phyloP scores from a whole-genome alignment of 2,329 filamentous ascomycete genomes.

The Mycosphaerella arachidis region DNA sequence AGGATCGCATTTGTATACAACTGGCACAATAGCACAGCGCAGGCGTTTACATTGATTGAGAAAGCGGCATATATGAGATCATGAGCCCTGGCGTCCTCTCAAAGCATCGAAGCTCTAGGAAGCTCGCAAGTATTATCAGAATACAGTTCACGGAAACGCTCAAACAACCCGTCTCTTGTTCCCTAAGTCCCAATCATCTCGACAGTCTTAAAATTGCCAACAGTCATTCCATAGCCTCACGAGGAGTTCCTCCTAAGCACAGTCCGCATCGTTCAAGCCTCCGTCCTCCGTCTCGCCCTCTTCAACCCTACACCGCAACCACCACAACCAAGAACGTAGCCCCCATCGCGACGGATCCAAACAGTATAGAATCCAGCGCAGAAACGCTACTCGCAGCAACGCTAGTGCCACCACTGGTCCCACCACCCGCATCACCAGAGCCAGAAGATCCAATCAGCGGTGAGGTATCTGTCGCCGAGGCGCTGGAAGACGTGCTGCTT shows the following conservation, averaged over 20 bases:
- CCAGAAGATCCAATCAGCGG: not conserved
- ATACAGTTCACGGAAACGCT: not conserved
- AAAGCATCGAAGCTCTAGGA: not conserved
- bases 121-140: not conserved
- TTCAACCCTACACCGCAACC: not conserved
- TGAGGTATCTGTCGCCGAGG: not conserved
- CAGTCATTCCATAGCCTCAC: too few species aligned
- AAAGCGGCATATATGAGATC: not conserved
- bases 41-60: not conserved
- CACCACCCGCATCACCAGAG: not conserved
- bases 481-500: not conserved
- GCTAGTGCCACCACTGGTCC: not conserved
- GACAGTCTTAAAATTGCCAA: too few species aligned
- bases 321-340: not conserved
- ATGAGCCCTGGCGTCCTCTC: not conserved
- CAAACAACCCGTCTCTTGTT: too few species aligned
- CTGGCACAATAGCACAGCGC: not conserved
- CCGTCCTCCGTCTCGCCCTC: not conserved
- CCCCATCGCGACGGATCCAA: not conserved
- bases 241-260: too few species aligned
- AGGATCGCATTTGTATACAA: not conserved
- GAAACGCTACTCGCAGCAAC: not conserved
- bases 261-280: too few species aligned
- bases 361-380: not conserved
- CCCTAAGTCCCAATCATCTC: too few species aligned